Base-by-base conservation (phyloP, 2,329 filamentous ascomycete species). In the Pseudogymnoascus sp. region DNA sequence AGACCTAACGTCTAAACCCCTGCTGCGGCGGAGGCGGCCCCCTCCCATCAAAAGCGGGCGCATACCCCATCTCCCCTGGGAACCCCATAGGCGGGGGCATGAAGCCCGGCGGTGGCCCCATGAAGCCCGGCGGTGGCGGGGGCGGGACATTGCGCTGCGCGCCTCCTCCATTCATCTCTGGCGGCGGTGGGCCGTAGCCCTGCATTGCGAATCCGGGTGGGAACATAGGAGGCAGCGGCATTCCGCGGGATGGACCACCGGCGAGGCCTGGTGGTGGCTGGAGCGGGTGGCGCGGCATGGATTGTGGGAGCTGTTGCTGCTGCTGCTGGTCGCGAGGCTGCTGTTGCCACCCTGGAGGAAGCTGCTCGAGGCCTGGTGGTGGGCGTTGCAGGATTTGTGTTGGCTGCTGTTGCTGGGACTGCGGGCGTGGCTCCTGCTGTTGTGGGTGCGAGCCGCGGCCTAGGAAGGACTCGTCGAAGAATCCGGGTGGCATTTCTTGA, bases 311-410 rank as follows among this genome's bases (percentile, higher is more conserved):
- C 40, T 65, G 66, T 16, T 18, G 47, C 12, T 63, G 51, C 34
- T 62, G 61, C 60, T 63, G 62, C 29, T 78, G 77, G 39, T 77
- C 77, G 61, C 78, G 78, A 66, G 79, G 73, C 65, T 80, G 78
- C 60, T 70, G 78, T 76, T 84, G 79, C 77, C 82, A 85, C 64
- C 75, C 80, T 16, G 80, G 82, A 16, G 81, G 82, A 75, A 87
- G 81, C 69, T 83, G 81, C 54, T 79, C 84, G 42, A 88, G 75
- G 6, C 85, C 85, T 1, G 83, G 83, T 16, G 80, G 81, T n/a
- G 83, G 84, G 5, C 85, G 82, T 73, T 87, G 85, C 21, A 88
- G 73, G 62, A 88, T 87, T 71, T 87, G 85, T 3, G 84, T 86
- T 4, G 83, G 84, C 67, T 84, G 82, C 64, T 79, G 82, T 14